Conservation (phyloP, 1,139 yeast genomes). For the Kodamaea arcana region DNA sequence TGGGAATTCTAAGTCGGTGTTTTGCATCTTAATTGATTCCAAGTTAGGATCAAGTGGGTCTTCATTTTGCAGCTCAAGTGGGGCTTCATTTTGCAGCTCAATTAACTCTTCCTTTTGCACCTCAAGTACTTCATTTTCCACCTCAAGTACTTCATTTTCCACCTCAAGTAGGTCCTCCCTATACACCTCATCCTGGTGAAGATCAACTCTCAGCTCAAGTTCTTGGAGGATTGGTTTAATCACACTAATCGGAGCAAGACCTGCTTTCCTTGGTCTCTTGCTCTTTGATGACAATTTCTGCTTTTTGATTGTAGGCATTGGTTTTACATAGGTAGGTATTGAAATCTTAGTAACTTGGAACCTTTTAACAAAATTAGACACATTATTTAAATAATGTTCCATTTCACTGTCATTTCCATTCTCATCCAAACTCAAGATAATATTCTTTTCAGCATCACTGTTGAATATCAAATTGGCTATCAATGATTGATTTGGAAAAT, state of each 20-base stretch:
- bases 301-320: background rate
- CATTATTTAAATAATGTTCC: constrained; percentile 25
- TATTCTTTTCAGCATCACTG: constrained; percentile 16
- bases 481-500: constrained; percentile 6
- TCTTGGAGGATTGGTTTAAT: too few relatives aligned
- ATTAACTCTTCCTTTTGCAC: too few relatives aligned
- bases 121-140: too few relatives aligned
- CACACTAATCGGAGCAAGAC: background rate
- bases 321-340: background rate
- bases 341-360: constrained; percentile 14
- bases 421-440: constrained; percentile 28
- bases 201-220: too few relatives aligned
- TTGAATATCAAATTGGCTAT: constrained; percentile 29
- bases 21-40: too few relatives aligned
- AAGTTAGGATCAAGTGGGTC: too few relatives aligned
- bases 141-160: too few relatives aligned
- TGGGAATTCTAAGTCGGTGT: too few relatives aligned
- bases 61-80: background rate
- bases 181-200: too few relatives aligned
- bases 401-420: constrained; percentile 23
- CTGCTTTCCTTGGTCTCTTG: constrained; percentile 12
- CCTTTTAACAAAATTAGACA: constrained; percentile 21
- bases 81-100: background rate
- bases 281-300: background rate
- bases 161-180: too few relatives aligned